Conservation (phyloP, 225 moss, liverwort and hornwort species). For the Bryoerythrophyllum caledonicum region DNA sequence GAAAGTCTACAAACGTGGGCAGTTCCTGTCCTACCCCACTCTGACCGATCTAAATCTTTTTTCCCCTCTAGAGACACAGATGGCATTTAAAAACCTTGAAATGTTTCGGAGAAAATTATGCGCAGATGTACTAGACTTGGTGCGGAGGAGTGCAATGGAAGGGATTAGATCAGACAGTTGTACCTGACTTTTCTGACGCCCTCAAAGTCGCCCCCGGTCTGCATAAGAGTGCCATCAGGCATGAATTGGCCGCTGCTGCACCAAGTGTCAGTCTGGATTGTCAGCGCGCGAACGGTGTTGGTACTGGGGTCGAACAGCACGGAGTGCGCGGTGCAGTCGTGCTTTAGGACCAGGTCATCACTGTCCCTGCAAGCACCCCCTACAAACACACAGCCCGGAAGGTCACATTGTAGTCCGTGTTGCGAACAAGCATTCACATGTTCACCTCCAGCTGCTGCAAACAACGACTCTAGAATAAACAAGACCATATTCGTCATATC, state of each 20-base stretch:
- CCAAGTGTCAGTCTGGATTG: constrained; percentile 72
- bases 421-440: no score
- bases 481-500: no score
- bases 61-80: no score
- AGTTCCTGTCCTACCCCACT: no score
- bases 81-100: no score
- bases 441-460: no score
- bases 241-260: constrained; percentile 67
- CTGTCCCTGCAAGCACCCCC: constrained; percentile 53
- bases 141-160: neutral
- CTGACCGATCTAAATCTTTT: no score
- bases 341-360: constrained; percentile 37
- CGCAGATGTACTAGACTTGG: no score
- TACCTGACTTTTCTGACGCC: constrained; percentile 57
- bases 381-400: neutral
- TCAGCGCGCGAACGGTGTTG: constrained; percentile 64
- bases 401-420: no score
- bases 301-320: constrained; percentile 60
- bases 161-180: neutral
- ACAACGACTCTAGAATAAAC: no score
- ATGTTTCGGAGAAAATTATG: no score
- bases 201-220: constrained; percentile 78
- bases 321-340: constrained; percentile 68
- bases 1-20: no score
- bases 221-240: constrained; percentile 62